Conservation (phyloP, 805 yeast genomes). For the Wickerhamomyces tratensis region DNA sequence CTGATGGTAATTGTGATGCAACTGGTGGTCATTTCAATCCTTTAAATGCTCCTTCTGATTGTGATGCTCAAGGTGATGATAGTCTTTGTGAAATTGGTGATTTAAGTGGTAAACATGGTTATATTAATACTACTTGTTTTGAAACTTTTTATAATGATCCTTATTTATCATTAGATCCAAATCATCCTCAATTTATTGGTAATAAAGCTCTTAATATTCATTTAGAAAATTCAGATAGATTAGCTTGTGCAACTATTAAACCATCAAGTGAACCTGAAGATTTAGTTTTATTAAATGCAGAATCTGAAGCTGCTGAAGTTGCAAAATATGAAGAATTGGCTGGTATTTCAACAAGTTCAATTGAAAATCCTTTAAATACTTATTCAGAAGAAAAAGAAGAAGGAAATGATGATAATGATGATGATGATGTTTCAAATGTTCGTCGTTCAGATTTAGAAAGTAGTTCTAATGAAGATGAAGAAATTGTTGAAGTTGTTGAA, state of each 20-base stretch:
- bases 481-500: conserved; percentile 1
- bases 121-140: conserved; percentile 59
- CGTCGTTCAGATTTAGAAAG: conserved; percentile 1
- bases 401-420: not conserved
- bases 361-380: not conserved
- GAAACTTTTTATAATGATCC: conserved; percentile 56
- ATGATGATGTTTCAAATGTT: conserved; percentile 2
- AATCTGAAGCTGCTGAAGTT: conserved; percentile 17
- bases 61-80: conserved; percentile 42
- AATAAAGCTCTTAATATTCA: conserved; percentile 50
- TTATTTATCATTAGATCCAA: conserved; percentile 50
- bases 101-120: conserved; percentile 71
- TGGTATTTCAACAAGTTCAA: conserved; percentile 8
- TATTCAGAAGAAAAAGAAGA: not conserved
- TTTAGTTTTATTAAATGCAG: conserved; percentile 16
- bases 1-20: conserved; percentile 39
- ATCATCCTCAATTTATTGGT: conserved; percentile 47
- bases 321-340: conserved; percentile 16
- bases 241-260: conserved; percentile 54
- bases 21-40: conserved; percentile 59
- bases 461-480: conserved; percentile 1
- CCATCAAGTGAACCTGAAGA: conserved; percentile 19
- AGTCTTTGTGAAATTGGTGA: conserved; percentile 64
- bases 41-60: conserved; percentile 41
- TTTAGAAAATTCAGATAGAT: conserved; percentile 40